Evolutionary conservation across 1,284 basidiomycete species (phyloP).

Genomic region (Moniliella sp.): DNA sequence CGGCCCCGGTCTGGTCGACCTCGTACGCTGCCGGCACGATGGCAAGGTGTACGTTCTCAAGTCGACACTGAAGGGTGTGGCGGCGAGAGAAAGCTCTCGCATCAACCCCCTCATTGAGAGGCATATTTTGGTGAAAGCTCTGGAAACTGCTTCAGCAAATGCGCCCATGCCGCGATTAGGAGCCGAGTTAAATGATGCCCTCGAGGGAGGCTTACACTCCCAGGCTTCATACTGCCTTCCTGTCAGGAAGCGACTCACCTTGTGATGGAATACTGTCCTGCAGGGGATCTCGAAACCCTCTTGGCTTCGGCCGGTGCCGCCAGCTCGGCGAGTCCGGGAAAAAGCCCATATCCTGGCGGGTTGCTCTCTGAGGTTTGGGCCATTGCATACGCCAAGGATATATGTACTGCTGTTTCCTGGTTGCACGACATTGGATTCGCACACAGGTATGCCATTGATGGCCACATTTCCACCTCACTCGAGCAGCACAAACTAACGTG

Average conservation of each 20-base stretch:
- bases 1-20: slow-evolving; percentile 19
- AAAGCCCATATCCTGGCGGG: slow-evolving; percentile 11
- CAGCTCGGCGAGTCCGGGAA: slow-evolving; percentile 11
- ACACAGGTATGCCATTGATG: slow-evolving; percentile 6
- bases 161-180: background rate
- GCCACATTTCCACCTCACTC: background rate
- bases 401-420: slow-evolving; percentile 28
- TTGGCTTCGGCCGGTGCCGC: slow-evolving; percentile 14
- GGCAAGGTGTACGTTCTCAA: slow-evolving; percentile 29
- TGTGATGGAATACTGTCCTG: slow-evolving; percentile 29
- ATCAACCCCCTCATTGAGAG: slow-evolving; percentile 1
- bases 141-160: background rate
- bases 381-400: slow-evolving; percentile 19
- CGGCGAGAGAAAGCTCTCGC: slow-evolving; percentile 8
- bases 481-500: background rate
- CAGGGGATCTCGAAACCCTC: slow-evolving; percentile 27
- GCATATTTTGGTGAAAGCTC: background rate
- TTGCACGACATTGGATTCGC: slow-evolving; percentile 20
- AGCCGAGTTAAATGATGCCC: background rate
- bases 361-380: slow-evolving; percentile 20
- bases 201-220: slow-evolving; percentile 7
- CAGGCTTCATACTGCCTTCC: slow-evolving; percentile 21
- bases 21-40: slow-evolving; percentile 24
- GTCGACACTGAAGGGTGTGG: slow-evolving; percentile 23
- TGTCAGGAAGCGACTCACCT: slow-evolving; percentile 22